A percentile compares a stretch with the other conserved stretches of the same genome.
These are phyloP conservation scores for Protomyces gravidus DNA, from an alignment of 1,139 yeast genomes.

Conservation along the genomic window DNA sequence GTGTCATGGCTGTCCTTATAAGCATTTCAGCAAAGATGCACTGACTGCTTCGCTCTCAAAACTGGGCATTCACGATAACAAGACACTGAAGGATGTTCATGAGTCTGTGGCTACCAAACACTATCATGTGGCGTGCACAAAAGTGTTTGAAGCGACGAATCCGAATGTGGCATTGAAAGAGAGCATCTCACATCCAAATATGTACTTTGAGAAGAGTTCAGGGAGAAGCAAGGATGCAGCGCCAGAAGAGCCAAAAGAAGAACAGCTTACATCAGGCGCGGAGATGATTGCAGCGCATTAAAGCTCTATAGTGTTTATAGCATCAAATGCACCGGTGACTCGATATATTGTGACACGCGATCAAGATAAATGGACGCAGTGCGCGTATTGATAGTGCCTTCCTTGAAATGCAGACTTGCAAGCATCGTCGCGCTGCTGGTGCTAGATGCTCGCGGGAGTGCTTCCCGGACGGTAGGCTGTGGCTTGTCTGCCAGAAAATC, in stretches of 20 bases:
- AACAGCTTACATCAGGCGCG: not conserved
- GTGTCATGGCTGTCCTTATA: slow-evolving; percentile 88
- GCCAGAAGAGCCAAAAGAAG: not conserved
- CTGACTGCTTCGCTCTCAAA: slow-evolving; percentile 53
- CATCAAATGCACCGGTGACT: slow-evolving; percentile 17
- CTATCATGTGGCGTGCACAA: slow-evolving; percentile 81
- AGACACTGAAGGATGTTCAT: slow-evolving; percentile 53
- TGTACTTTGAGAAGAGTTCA: slow-evolving; percentile 57
- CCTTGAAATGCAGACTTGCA: slow-evolving; percentile 20
- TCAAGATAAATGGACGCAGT: slow-evolving; percentile 15
- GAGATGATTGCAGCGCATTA: not conserved
- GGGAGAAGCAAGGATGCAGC: not conserved
- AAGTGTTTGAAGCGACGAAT: slow-evolving; percentile 80
- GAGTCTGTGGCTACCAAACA: slow-evolving; percentile 61
- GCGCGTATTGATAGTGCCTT: slow-evolving; percentile 10
- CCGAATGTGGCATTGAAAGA: slow-evolving; percentile 42
- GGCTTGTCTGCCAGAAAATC: slow-evolving; percentile 13
- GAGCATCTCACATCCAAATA: slow-evolving; percentile 77
- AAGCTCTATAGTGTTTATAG: not conserved
- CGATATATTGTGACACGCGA: slow-evolving; percentile 20
- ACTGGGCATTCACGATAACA: slow-evolving; percentile 68
- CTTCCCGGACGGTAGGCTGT: too few species aligned
- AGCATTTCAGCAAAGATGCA: slow-evolving; percentile 63
- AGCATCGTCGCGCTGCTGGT: not conserved
- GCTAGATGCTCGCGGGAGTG: too few species aligned